Evolutionary conservation across 2,329 filamentous ascomycete genomes (phyloP).

Genomic region (Rutstroemia sp.): DNA sequence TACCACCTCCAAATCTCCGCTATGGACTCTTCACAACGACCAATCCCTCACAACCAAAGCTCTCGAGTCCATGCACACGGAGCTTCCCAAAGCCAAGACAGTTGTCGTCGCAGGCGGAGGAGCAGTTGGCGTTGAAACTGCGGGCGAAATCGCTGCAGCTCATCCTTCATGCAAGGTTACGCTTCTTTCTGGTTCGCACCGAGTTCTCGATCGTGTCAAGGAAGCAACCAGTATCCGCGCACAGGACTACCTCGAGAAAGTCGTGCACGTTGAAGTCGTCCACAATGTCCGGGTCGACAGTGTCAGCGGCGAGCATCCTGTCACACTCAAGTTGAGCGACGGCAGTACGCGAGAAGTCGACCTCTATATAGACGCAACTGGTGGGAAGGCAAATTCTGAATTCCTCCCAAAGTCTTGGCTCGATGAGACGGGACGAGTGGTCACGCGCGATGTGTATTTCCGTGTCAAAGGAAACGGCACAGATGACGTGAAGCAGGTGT

Average conservation of each 20-base stretch:
- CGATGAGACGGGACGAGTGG: slow-evolving; percentile 39
- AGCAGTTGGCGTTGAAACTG: slow-evolving; percentile 38
- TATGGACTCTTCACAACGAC: slow-evolving; percentile 34
- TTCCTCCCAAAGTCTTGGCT: slow-evolving; percentile 42
- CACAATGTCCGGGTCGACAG: slow-evolving; percentile 34
- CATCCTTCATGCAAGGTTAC: slow-evolving; percentile 37
- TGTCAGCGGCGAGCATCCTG: slow-evolving; percentile 23
- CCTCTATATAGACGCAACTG: slow-evolving; percentile 41
- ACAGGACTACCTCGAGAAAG: slow-evolving; percentile 34
- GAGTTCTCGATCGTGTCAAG: slow-evolving; percentile 37
- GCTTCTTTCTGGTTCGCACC: slow-evolving; percentile 33
- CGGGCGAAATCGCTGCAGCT: slow-evolving; percentile 38
- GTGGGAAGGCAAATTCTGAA: slow-evolving; percentile 33
- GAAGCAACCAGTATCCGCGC: slow-evolving; percentile 34
- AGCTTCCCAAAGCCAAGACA: slow-evolving; percentile 33
- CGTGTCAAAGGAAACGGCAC: slow-evolving; percentile 35
- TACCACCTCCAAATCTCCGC: slow-evolving; percentile 37
- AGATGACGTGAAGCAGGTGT: slow-evolving; percentile 31
- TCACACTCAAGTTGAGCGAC: slow-evolving; percentile 34
- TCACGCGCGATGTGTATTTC: slow-evolving; percentile 37
- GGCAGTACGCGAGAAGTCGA: slow-evolving; percentile 36
- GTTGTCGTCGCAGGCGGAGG: slow-evolving; percentile 41
- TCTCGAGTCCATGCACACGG: slow-evolving; percentile 35
- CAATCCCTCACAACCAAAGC: slow-evolving; percentile 28
- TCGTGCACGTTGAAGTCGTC: slow-evolving; percentile 39